Percentiles rank a stretch among this genome's conserved stretches.
Conservation (phyloP, 2,329 filamentous ascomycete species). For the Clarireedia hainanense region DNA sequence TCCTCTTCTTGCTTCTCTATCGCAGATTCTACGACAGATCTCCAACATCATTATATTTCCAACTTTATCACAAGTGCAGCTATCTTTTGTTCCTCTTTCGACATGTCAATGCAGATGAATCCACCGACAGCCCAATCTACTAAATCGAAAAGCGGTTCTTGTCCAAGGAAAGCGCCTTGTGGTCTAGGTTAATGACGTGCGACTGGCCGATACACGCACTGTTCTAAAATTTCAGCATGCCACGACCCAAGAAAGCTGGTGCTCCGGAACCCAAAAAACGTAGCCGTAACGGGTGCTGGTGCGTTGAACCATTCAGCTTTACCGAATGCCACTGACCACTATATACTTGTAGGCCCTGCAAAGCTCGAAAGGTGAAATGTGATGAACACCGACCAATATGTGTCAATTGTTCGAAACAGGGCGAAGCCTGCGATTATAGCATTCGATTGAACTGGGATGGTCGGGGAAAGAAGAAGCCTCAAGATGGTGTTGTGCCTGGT, state of each 20-base stretch:
- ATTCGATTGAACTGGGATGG: conserved; percentile 78
- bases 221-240: conserved; percentile 38
- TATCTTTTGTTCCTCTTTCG: background rate
- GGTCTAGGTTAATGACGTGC: background rate
- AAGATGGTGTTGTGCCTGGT: conserved; percentile 14
- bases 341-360: conserved; percentile 58
- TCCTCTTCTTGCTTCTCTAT: too few relatives aligned
- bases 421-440: conserved; percentile 71
- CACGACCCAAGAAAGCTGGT: conserved; percentile 56
- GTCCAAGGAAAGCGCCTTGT: background rate
- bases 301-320: conserved; percentile 22
- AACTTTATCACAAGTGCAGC: background rate
- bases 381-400: conserved; percentile 70
- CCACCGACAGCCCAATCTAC: background rate
- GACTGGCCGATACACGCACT: background rate
- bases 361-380: conserved; percentile 72
- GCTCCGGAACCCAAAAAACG: conserved; percentile 58
- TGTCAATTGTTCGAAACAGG: conserved; percentile 62
- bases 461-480: conserved; percentile 51
- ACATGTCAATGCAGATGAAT: background rate
- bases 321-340: background rate
- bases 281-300: conserved; percentile 64
- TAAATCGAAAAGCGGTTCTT: background rate
- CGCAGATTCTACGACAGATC: too few relatives aligned
- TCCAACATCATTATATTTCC: too few relatives aligned